These are phyloP conservation scores for Cryptosporidium canis DNA, from an alignment of 169 alveolate genomes.

Conservation along the genomic window DNA sequence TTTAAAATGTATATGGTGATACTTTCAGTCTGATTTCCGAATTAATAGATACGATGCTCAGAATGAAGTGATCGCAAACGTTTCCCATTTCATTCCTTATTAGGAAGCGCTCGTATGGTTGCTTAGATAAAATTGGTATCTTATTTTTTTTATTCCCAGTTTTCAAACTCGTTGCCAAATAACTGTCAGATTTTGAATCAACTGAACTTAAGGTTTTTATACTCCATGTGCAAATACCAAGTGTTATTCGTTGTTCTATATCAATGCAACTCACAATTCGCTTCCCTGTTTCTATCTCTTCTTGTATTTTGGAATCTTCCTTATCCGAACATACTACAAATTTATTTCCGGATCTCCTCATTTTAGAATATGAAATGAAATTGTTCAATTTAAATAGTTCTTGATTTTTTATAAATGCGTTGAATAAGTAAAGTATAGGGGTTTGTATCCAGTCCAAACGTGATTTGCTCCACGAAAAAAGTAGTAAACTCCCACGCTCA, in stretches of 20 bases:
- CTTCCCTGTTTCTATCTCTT: neutral
- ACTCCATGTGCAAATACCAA: neutral
- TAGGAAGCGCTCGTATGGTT: constrained; percentile 2
- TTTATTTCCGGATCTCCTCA: constrained; percentile 52
- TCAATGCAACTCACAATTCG: neutral
- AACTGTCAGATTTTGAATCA: neutral
- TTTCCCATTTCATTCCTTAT: neutral
- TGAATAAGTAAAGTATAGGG: constrained; percentile 21
- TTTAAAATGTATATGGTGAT: neutral
- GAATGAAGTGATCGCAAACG: neutral
- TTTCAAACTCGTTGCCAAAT: neutral
- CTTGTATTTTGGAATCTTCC: neutral
- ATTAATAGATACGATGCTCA: constrained; percentile 29
- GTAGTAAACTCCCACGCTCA: constrained; percentile 56
- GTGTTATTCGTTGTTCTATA: neutral
- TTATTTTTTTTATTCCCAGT: neutral
- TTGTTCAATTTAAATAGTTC: neutral
- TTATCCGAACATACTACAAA: neutral
- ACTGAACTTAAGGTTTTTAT: neutral
- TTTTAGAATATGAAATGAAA: constrained; percentile 31
- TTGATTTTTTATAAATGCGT: neutral
- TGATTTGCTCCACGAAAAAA: constrained; percentile 43
- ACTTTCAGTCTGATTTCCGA: constrained; percentile 34
- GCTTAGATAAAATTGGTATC: neutral
- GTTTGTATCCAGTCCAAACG: constrained; percentile 24